Percentiles rank a stretch among this genome's conserved stretches.
phyloP scores from a whole-genome alignment of 2,329 filamentous ascomycete species.

The Neoascochyta sp. region DNA sequence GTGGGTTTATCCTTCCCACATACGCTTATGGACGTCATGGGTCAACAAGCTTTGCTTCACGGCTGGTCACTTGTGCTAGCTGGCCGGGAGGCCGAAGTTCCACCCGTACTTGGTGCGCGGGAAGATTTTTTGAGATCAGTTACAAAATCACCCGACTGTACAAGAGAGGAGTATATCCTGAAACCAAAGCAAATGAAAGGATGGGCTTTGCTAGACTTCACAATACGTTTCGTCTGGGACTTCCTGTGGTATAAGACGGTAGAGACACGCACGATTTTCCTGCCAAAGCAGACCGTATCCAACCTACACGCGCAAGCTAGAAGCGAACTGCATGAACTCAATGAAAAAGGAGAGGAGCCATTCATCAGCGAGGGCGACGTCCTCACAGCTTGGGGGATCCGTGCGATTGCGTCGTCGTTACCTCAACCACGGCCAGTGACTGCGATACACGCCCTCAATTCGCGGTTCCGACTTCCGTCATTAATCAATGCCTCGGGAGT shows the following conservation, averaged over 20 bases:
- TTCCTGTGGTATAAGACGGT: slow-evolving; percentile 5
- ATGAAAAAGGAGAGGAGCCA: slow-evolving; percentile 6
- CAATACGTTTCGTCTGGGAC: slow-evolving; percentile 9
- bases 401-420: slow-evolving; percentile 21
- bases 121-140: slow-evolving; percentile 36
- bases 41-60: slow-evolving; percentile 41
- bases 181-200: slow-evolving; percentile 14
- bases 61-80: slow-evolving; percentile 49
- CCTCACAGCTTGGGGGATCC: slow-evolving; percentile 20
- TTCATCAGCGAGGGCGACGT: slow-evolving; percentile 27
- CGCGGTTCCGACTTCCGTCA: slow-evolving; percentile 32
- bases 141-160: slow-evolving; percentile 2
- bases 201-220: slow-evolving; percentile 9
- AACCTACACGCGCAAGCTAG: slow-evolving; percentile 25
- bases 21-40: slow-evolving; percentile 48
- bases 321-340: slow-evolving; percentile 17
- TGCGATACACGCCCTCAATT: slow-evolving; percentile 42
- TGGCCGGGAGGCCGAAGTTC: slow-evolving; percentile 43
- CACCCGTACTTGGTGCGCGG: slow-evolving; percentile 15
- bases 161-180: slow-evolving; percentile 12
- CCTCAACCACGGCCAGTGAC: slow-evolving; percentile 31
- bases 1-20: slow-evolving; percentile 49
- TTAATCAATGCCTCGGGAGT: slow-evolving; percentile 17
- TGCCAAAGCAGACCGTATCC: slow-evolving; percentile 27
- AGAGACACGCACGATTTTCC: slow-evolving; percentile 40